These are phyloP conservation scores for Candida buenavistaensis DNA, from an alignment of 1,139 yeast species.

Conservation along the genomic window DNA sequence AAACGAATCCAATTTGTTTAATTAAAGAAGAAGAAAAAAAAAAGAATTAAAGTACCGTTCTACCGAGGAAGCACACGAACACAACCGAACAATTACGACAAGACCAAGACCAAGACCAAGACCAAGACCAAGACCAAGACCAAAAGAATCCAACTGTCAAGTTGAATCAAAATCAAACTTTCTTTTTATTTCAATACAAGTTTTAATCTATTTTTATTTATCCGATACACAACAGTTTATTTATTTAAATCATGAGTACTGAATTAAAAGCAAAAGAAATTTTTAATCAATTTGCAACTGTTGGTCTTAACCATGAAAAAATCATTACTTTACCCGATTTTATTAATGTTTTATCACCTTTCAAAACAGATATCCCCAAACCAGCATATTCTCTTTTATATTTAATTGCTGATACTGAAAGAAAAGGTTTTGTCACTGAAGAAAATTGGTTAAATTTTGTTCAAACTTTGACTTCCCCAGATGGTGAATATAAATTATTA, in stretches of 20 bases:
- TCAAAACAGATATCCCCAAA: conserved; percentile 41
- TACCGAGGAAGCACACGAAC: too few species aligned
- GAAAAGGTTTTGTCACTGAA: conserved; percentile 61
- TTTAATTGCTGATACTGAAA: conserved; percentile 60
- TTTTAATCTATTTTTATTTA: too few species aligned
- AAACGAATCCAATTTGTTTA: too few species aligned
- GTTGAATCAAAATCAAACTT: too few species aligned
- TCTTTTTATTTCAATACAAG: too few species aligned
- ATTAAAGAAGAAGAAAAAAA: too few species aligned
- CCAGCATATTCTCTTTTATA: conserved; percentile 52
- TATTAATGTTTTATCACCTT: conserved; percentile 43
- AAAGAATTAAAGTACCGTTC: too few species aligned
- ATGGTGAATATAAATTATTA: conserved; percentile 59
- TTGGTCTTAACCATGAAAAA: conserved; percentile 22
- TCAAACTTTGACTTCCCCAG: conserved; percentile 51
- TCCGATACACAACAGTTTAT: too few species aligned
- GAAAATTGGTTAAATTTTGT: conserved; percentile 63
- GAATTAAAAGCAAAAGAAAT: conserved; percentile 39
- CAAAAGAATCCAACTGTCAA: too few species aligned
- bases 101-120: too few species aligned
- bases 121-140: too few species aligned
- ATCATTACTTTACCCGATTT: conserved; percentile 36
- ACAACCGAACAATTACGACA: too few species aligned
- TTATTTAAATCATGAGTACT: conserved; percentile 16
- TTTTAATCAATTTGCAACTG: conserved; percentile 41